Evolutionary conservation across 805 yeast genomes (phyloP).

Genomic region (Lipomyces spencermartinsiae): DNA sequence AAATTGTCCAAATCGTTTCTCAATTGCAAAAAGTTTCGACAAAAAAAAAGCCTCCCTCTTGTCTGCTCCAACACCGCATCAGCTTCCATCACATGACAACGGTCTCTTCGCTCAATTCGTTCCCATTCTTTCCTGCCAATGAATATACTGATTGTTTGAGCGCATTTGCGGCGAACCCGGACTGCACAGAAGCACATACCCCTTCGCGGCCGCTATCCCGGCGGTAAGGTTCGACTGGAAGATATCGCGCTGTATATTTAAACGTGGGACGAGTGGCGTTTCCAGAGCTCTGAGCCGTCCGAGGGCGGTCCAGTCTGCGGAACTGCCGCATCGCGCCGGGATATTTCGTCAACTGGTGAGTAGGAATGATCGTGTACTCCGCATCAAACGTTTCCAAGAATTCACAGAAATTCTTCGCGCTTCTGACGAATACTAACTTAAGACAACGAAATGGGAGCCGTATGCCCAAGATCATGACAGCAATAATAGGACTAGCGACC

Average conservation of each 20-base stretch:
- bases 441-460: neutral
- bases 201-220: neutral
- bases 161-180: neutral
- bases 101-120: neutral
- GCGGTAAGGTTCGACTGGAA: neutral
- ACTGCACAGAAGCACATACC: neutral
- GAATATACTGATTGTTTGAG: no score
- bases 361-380: neutral
- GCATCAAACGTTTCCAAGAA: neutral
- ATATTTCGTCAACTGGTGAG: neutral
- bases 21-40: neutral
- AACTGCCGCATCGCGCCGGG: neutral
- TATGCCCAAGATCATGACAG: neutral
- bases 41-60: no score
- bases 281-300: neutral
- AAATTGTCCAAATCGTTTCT: neutral
- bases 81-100: neutral
- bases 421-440: neutral
- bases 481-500: neutral
- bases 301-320: neutral
- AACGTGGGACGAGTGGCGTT: neutral
- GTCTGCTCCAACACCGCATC: neutral
- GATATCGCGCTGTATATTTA: slow-evolving; percentile 1
- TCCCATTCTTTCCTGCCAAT: neutral
- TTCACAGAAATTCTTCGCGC: neutral